These are phyloP conservation scores for Chalaropsis thielavioides DNA, from an alignment of 2,329 filamentous ascomycete species.

Conservation along the genomic window DNA sequence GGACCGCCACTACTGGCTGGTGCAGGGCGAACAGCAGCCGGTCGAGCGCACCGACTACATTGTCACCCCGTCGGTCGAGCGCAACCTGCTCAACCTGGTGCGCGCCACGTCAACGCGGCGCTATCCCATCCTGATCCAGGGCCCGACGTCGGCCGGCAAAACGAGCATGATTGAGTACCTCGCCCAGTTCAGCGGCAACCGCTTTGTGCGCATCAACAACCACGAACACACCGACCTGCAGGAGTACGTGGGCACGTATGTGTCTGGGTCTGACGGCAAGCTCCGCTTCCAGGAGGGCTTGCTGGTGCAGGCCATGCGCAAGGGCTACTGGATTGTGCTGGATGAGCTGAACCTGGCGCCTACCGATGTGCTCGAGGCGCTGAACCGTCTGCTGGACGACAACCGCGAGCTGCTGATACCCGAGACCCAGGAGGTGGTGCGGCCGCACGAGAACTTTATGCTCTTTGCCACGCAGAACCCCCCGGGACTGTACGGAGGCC, in stretches of 20 bases:
- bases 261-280: constrained; percentile 72
- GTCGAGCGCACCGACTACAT: constrained; percentile 82
- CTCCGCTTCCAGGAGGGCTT: constrained; percentile 87
- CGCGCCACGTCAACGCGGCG: constrained; percentile 80
- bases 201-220: constrained; percentile 97
- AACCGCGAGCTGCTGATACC: constrained; percentile 92
- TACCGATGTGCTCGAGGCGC: constrained; percentile 87
- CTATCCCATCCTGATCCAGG: constrained; percentile 90
- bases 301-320: constrained; percentile 77
- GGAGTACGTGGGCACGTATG: constrained; percentile 90
- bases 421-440: constrained; percentile 87
- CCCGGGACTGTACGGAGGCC: constrained; percentile 82
- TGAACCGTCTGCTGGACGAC: constrained; percentile 91
- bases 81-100: constrained; percentile 87
- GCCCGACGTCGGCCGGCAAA: constrained; percentile 92
- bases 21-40: constrained; percentile 51
- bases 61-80: constrained; percentile 85
- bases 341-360: constrained; percentile 95
- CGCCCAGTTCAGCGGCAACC: constrained; percentile 91
- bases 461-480: constrained; percentile 97
- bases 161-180: constrained; percentile 99
- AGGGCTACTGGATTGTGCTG: constrained; percentile 95
- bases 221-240: constrained; percentile 97
- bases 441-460: constrained; percentile 90
- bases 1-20: constrained; percentile 75